Base-by-base conservation (phyloP, 2,329 filamentous ascomycete genomes). In the Juglanconis oblonga region DNA sequence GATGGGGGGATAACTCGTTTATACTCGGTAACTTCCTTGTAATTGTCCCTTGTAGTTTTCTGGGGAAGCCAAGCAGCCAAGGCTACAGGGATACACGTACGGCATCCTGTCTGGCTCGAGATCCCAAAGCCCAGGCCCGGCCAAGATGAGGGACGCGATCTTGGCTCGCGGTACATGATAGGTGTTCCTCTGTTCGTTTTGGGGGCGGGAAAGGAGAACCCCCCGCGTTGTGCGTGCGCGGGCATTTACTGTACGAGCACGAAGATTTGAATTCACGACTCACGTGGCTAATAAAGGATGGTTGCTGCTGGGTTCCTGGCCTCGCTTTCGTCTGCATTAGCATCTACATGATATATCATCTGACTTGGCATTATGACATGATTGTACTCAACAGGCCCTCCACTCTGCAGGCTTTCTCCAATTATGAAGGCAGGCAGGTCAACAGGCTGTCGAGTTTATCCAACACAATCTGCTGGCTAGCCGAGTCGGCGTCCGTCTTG, bases 401-500 rank as follows among this genome's bases (percentile, higher is more conserved):
- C 7, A n/a, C 44, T 5, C 44, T 17, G 5, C 24, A 24, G 24
- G 24, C 24, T 24, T 24, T 24, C 24, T 24, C n/a, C 14, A 17
- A 5, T 42, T 38, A 50, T 55, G 38, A 61, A 5, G 52, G n/a
- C 55, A 63, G 55, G 48, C 62, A 63, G 11, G 55, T 54, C 10
- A 63, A n/a, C 5, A 63, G 40, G 17, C 48, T 59, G 17, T 72
- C 69, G 61, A 87, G 66, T 70, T 82, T 86, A 17, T 78, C 68
- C 64, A 82, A 59, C 49, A 87, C 83, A 31, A 75, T 68, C 3
- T 69, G 74, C 74, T 87, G 85, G 67, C 75, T 70, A 2, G 74
- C 79, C 47, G 78, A 78, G 61, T 78, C 69, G 0, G 81, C 83
- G 54, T 87, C 87, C 1, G 77, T 78, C 80, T 89, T 90, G 60